Conservation (phyloP, 352 stramenopile genomes). For the Pythium sukuiense region DNA sequence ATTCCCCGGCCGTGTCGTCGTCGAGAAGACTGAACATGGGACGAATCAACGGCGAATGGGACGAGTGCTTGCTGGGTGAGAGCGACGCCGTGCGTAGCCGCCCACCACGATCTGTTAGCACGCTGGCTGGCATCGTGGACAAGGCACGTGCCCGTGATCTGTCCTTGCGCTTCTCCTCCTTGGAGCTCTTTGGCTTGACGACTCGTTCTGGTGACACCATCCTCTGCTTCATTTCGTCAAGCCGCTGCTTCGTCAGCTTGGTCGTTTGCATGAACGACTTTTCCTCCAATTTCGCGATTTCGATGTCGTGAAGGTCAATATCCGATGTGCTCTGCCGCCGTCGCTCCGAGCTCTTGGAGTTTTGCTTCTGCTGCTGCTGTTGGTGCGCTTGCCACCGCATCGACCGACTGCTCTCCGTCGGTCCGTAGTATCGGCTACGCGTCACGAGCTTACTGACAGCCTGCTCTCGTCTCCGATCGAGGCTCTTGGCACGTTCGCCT, state of each 20-base stretch:
- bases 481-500: conserved; percentile 52
- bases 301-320: conserved; percentile 12
- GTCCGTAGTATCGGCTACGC: conserved; percentile 78
- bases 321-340: conserved; percentile 21
- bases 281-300: conserved; percentile 35
- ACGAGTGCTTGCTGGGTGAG: conserved; percentile 7
- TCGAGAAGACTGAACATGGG: conserved; percentile 2
- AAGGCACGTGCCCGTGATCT: conserved; percentile 8
- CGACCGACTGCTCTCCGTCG: conserved; percentile 73
- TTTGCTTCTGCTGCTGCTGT: conserved; percentile 51
- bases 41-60: background rate
- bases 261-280: conserved; percentile 69
- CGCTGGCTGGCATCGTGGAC: background rate
- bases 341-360: conserved; percentile 20
- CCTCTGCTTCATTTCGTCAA: conserved; percentile 17
- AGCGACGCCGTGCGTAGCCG: conserved; percentile 7
- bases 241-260: conserved; percentile 36
- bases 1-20: conserved; percentile 1
- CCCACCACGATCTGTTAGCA: background rate
- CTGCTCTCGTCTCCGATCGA: conserved; percentile 58
- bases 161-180: background rate
- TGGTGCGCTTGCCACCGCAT: conserved; percentile 77
- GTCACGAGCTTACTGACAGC: conserved; percentile 49
- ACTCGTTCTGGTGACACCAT: background rate
- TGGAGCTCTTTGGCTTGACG: background rate